Conservation (phyloP, 768 basidiomycete genomes). For the Mycena latifolia region DNA sequence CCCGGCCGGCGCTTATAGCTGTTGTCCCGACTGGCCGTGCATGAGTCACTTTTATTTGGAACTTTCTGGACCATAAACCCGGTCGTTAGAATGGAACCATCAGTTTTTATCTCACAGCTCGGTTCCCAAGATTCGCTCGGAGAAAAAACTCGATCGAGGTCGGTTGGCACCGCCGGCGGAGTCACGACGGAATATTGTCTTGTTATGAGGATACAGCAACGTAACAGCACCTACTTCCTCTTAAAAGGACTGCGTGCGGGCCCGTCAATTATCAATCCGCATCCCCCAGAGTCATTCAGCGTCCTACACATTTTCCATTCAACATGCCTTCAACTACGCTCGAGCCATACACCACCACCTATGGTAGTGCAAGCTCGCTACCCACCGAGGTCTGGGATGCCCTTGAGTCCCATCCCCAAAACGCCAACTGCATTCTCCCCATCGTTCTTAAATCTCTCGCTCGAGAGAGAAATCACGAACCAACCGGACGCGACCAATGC, state of each 20-base stretch:
- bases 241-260: slow-evolving; percentile 10
- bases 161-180: slow-evolving; percentile 18
- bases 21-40: slow-evolving; percentile 2
- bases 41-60: slow-evolving; percentile 19
- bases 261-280: not conserved
- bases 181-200: slow-evolving; percentile 17
- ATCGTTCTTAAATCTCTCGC: slow-evolving; percentile 45
- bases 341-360: slow-evolving; percentile 35
- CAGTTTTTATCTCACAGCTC: slow-evolving; percentile 30
- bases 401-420: slow-evolving; percentile 50
- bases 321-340: slow-evolving; percentile 23
- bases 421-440: slow-evolving; percentile 59
- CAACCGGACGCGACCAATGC: slow-evolving; percentile 36
- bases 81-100: slow-evolving; percentile 26
- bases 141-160: slow-evolving; percentile 9
- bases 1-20: slow-evolving; percentile 21
- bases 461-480: slow-evolving; percentile 32
- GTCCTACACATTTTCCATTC: not conserved
- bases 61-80: not conserved
- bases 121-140: slow-evolving; percentile 13
- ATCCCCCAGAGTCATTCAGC: not conserved
- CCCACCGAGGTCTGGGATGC: slow-evolving; percentile 52
- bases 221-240: slow-evolving; percentile 20
- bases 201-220: slow-evolving; percentile 23
- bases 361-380: slow-evolving; percentile 48